A percentile compares a stretch with the other conserved stretches of the same genome.
Evolutionary conservation across 2,329 filamentous ascomycete genomes (phyloP).

Genomic region (Sporothrix protearum): DNA sequence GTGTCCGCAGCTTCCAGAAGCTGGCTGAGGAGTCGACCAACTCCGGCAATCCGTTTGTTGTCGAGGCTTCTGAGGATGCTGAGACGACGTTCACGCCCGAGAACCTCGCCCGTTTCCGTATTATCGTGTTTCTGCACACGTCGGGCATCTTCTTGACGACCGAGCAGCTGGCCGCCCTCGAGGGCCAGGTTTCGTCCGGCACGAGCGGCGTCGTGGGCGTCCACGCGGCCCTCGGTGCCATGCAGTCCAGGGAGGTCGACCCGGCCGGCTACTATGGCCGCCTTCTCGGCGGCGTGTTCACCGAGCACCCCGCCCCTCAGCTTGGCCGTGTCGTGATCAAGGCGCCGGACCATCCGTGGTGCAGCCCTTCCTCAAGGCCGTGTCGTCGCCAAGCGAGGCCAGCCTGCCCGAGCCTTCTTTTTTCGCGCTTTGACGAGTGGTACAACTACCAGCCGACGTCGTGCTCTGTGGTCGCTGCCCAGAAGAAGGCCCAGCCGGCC

Average conservation of each 20-base stretch:
- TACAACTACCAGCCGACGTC: constrained; percentile 39
- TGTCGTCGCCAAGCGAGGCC: constrained; percentile 19
- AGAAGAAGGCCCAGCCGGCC: not conserved
- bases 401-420: constrained; percentile 12
- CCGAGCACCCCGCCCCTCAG: constrained; percentile 40
- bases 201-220: constrained; percentile 40
- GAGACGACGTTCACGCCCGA: constrained; percentile 33
- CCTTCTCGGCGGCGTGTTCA: constrained; percentile 41
- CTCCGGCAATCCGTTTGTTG: constrained; percentile 32
- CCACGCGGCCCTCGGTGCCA: constrained; percentile 40
- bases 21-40: constrained; percentile 32
- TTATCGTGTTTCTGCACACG: constrained; percentile 40
- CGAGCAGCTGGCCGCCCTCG: constrained; percentile 36
- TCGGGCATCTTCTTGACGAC: constrained; percentile 40
- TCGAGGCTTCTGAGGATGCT: constrained; percentile 40
- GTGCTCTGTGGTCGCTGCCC: constrained; percentile 13
- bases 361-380: constrained; percentile 27
- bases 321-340: constrained; percentile 34
- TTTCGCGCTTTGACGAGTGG: constrained; percentile 42
- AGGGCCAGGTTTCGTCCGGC: constrained; percentile 36
- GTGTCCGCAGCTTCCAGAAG: constrained; percentile 34
- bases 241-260: constrained; percentile 30
- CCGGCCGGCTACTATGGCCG: constrained; percentile 38
- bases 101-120: constrained; percentile 36
- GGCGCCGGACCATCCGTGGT: constrained; percentile 35